Evolutionary conservation across 495 filamentous ascomycete species (phyloP).

Genomic region (Podospora conica): DNA sequence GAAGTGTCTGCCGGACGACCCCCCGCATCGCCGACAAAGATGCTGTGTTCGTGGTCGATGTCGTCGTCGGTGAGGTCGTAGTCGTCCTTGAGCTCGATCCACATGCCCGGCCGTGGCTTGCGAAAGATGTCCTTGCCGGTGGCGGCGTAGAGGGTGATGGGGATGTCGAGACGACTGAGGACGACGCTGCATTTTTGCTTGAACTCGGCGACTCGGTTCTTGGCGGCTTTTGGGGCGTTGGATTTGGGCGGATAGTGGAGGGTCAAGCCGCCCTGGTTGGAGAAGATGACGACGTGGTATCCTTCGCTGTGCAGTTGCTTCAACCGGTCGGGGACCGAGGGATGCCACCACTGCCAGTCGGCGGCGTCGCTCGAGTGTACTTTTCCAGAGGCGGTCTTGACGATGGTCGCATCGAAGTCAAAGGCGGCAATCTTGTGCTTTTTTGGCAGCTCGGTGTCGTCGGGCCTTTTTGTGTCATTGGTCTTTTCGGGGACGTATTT

Average conservation of each 20-base stretch:
- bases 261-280: constrained; percentile 79
- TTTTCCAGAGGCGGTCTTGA: constrained; percentile 73
- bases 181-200: constrained; percentile 70
- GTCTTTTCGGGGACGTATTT: constrained; percentile 50
- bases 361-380: constrained; percentile 59
- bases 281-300: constrained; percentile 73
- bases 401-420: constrained; percentile 89
- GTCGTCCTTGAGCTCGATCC: constrained; percentile 72
- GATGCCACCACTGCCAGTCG: constrained; percentile 97
- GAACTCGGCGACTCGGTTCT: constrained; percentile 61
- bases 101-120: constrained; percentile 88
- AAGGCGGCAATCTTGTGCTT: constrained; percentile 74
- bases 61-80: constrained; percentile 58
- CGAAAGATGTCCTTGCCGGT: constrained; percentile 72
- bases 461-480: constrained; percentile 16
- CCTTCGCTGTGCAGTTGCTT: constrained; percentile 62
- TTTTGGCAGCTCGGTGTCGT: constrained; percentile 21
- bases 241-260: constrained; percentile 56
- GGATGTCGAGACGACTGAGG: constrained; percentile 65
- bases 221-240: constrained; percentile 59
- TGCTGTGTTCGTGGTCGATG: constrained; percentile 59
- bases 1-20: constrained; percentile 37
- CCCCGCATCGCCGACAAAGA: constrained; percentile 90
- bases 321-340: constrained; percentile 58
- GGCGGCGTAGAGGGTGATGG: constrained; percentile 77